A percentile compares a stretch with the other conserved stretches of the same genome.
Conservation (phyloP, 1,284 basidiomycete species). For the Boletus albobrunnescens region DNA sequence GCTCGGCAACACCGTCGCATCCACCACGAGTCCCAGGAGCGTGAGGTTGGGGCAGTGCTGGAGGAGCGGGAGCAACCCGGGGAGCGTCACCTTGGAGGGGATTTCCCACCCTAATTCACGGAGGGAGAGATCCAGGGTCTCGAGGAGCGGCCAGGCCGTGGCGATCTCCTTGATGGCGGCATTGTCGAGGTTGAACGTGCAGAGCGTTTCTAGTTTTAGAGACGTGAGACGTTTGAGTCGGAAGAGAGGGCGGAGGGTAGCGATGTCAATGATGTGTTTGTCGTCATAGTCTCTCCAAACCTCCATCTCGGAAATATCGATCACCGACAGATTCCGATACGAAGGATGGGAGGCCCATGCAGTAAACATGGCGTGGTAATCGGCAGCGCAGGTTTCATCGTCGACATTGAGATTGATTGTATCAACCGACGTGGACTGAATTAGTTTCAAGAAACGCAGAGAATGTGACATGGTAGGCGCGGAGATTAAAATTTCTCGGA, state of each 20-base stretch:
- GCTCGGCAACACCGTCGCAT: constrained; percentile 24
- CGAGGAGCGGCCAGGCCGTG: constrained; percentile 28
- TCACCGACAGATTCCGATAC: constrained; percentile 24
- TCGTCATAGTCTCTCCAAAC: constrained; percentile 30
- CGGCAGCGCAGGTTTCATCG: constrained; percentile 28
- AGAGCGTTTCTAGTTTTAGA: constrained; percentile 27
- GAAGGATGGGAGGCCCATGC: constrained; percentile 22
- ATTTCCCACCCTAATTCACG: constrained; percentile 33
- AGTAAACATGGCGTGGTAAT: constrained; percentile 24
- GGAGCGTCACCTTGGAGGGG: constrained; percentile 27
- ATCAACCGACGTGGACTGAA: constrained; percentile 28
- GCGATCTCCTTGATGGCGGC: constrained; percentile 24
- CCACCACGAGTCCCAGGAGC: constrained; percentile 25
- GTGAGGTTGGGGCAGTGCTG: constrained; percentile 22
- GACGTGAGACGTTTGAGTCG: constrained; percentile 18
- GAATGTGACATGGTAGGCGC: constrained; percentile 21
- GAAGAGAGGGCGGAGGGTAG: constrained; percentile 24
- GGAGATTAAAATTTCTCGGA: constrained; percentile 23
- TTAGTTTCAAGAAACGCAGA: constrained; percentile 26
- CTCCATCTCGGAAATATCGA: constrained; percentile 31
- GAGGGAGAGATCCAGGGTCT: constrained; percentile 24
- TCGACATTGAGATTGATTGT: constrained; percentile 33
- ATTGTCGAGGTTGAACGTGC: constrained; percentile 26
- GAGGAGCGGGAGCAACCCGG: constrained; percentile 22
- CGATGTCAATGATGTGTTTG: constrained; percentile 29